Percentiles rank a stretch among this genome's conserved stretches.
Conservation (phyloP, 306 rosid genomes). For the Lotus japonicus region DNA sequence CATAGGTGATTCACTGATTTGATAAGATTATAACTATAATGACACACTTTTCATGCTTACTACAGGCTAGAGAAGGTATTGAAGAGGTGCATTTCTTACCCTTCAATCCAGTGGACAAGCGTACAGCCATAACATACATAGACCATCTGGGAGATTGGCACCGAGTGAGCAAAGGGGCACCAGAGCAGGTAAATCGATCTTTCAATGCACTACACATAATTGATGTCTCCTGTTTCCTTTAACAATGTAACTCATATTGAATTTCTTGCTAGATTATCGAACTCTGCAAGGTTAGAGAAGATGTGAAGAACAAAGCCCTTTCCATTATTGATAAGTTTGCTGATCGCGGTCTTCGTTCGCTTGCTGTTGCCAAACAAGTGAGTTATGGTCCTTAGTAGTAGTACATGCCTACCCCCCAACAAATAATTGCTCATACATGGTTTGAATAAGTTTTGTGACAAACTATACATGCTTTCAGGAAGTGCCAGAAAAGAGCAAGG, state of each 20-base stretch:
- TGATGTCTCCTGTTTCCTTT: not conserved
- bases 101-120: slow-evolving; percentile 89
- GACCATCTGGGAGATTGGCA: slow-evolving; percentile 67
- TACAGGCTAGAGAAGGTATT: slow-evolving; percentile 77
- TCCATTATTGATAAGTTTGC: slow-evolving; percentile 82
- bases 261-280: slow-evolving; percentile 57
- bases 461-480: slow-evolving; percentile 23
- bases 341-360: slow-evolving; percentile 88
- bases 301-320: slow-evolving; percentile 48
- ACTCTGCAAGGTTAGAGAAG: slow-evolving; percentile 62
- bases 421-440: not conserved
- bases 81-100: slow-evolving; percentile 81
- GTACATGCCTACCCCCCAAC: too few relatives aligned
- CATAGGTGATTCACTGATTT: not conserved
- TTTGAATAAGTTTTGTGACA: not conserved
- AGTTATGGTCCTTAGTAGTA: not conserved
- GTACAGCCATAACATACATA: slow-evolving; percentile 82
- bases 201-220: not conserved
- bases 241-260: not conserved
- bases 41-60: not conserved
- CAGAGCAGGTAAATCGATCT: slow-evolving; percentile 60
- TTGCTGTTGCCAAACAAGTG: slow-evolving; percentile 61
- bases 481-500: slow-evolving; percentile 65
- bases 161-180: slow-evolving; percentile 91
- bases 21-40: not conserved